Evolutionary conservation across 2,329 filamentous ascomycete species (phyloP).

Genomic region (Clathrospora elynae): DNA sequence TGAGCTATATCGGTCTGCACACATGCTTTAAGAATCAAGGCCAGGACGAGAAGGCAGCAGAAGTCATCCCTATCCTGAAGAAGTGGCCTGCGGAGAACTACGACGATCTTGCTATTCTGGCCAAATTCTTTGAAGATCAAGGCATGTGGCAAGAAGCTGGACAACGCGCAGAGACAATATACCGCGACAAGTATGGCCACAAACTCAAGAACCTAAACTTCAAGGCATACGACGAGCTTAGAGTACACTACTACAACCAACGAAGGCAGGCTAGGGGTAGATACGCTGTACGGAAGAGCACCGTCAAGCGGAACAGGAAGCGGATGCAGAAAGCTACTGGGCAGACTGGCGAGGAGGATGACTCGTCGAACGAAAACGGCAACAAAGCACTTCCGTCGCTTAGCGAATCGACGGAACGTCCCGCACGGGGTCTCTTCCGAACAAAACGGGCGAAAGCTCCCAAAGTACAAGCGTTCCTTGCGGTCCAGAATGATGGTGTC

Average conservation of each 20-base stretch:
- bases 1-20: conserved; percentile 47
- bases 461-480: conserved; percentile 37
- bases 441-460: conserved; percentile 28
- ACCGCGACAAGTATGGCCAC: conserved; percentile 63
- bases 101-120: conserved; percentile 77
- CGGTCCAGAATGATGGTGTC: conserved; percentile 23
- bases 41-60: conserved; percentile 71
- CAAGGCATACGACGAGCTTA: conserved; percentile 36
- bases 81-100: conserved; percentile 73
- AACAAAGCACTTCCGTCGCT: conserved; percentile 26
- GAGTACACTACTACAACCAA: conserved; percentile 31
- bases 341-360: conserved; percentile 24
- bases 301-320: conserved; percentile 32
- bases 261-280: conserved; percentile 37
- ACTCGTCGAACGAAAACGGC: conserved; percentile 17
- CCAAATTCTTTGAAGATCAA: conserved; percentile 78
- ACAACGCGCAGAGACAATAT: conserved; percentile 66
- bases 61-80: conserved; percentile 75
- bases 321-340: conserved; percentile 34
- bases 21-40: conserved; percentile 70
- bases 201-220: conserved; percentile 53
- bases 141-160: conserved; percentile 62
- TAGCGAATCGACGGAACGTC: conserved; percentile 28
- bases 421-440: conserved; percentile 38
- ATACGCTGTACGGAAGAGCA: conserved; percentile 34